phyloP scores from a whole-genome alignment of 2,329 filamentous ascomycete species.

The Exophiala sideris region DNA sequence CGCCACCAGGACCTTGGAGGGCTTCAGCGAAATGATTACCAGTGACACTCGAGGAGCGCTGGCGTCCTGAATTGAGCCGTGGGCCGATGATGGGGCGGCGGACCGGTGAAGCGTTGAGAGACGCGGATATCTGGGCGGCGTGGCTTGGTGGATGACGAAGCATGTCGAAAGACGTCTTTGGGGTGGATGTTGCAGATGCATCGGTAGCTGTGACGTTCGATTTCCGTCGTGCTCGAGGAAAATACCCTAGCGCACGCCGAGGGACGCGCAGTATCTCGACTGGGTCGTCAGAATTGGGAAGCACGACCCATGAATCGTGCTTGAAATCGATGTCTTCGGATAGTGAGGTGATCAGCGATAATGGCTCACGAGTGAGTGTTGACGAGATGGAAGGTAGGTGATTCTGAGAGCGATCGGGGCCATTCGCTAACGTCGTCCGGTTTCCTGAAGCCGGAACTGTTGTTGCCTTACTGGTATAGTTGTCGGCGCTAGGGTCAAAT shows the following conservation, averaged over 20 bases:
- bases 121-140: slow-evolving; percentile 30
- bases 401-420: background rate
- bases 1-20: slow-evolving; percentile 80
- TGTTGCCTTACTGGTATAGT: background rate
- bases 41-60: slow-evolving; percentile 30
- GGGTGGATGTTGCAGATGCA: slow-evolving; percentile 33
- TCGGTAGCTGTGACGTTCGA: slow-evolving; percentile 63
- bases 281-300: slow-evolving; percentile 67
- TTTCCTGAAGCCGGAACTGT: background rate
- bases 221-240: slow-evolving; percentile 87
- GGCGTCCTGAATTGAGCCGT: slow-evolving; percentile 30
- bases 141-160: slow-evolving; percentile 31
- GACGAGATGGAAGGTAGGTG: slow-evolving; percentile 1
- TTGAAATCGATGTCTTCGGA: slow-evolving; percentile 65
- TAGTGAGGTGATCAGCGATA: slow-evolving; percentile 15
- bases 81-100: slow-evolving; percentile 32
- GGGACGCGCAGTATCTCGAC: slow-evolving; percentile 85
- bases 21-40: slow-evolving; percentile 50
- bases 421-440: slow-evolving; percentile 1
- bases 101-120: slow-evolving; percentile 34
- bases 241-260: slow-evolving; percentile 79
- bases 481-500: slow-evolving; percentile 11
- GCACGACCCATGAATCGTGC: slow-evolving; percentile 83
- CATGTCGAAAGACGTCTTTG: slow-evolving; percentile 29
- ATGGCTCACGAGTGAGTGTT: slow-evolving; percentile 16